Evolutionary conservation across 2,329 filamentous ascomycete genomes (phyloP), one percentile per base, ranked within the genome.

Genomic region (Erysiphe pulchra): DNA sequence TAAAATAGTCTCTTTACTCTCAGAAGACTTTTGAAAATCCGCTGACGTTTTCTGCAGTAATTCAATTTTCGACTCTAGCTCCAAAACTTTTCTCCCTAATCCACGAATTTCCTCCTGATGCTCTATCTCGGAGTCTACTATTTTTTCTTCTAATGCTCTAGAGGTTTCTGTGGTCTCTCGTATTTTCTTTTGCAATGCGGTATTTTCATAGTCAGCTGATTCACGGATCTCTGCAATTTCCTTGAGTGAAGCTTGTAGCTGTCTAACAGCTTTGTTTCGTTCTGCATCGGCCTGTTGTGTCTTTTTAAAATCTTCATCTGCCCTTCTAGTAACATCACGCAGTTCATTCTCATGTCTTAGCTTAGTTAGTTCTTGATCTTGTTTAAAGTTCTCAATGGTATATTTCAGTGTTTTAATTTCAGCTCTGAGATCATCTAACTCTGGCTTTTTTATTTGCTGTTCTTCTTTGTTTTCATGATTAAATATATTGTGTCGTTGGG

Each of bases 331-430:
- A 1, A 78, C 69, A 47, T 92, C 84, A 50, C 87, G 75, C 18
- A 93, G 61, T 55, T 93, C 87, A 54, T 82, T 80, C 51, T 84
- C 79, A 53, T 90, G 80, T 50, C 83, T 77, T 14, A 93, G 67
- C 10, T 75, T 69, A 42, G 76, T 67, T 54, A 94, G 71, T 47
- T 92, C 84, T 53, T 81, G 78, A 56, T 95, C 87, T 53, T 93
- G 83, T 55, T 87, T 86, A 45, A 82, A 65, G 16, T 81, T 87
- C 55, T 85, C 81, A 52, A 93, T 69, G 48, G 87, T 83, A 63
- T 94, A 98, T 50, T 77, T 78, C 44, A 94, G 65, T 0, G 84
- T 82, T 50, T 86, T 90, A 38, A 95, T 67, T 61, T 94, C 84
- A 1, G 87, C 83, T 56, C 87, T 86, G 24, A 95, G 68, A 51